A percentile compares a stretch with the other conserved stretches of the same genome.
These are phyloP conservation scores for Sclerotinia sclerotiorum DNA, from an alignment of 2,329 filamentous ascomycete species.

Conservation along the genomic window DNA sequence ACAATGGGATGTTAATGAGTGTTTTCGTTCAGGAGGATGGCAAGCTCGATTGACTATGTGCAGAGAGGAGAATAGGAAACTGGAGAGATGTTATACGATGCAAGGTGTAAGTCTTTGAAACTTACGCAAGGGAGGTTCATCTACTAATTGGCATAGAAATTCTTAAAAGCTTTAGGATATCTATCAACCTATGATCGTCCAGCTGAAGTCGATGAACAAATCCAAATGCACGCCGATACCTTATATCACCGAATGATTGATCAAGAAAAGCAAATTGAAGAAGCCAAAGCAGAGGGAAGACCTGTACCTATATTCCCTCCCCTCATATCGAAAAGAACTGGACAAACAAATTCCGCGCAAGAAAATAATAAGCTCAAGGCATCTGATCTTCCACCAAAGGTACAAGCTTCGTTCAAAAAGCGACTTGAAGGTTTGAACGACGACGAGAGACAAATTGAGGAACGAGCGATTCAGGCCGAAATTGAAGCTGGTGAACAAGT, in stretches of 20 bases:
- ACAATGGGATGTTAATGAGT: slow-evolving; percentile 78
- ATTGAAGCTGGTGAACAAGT: slow-evolving; percentile 60
- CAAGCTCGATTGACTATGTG: slow-evolving; percentile 76
- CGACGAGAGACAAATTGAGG: slow-evolving; percentile 60
- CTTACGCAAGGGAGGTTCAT: not conserved
- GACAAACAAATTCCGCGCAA: slow-evolving; percentile 20
- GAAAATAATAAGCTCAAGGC: slow-evolving; percentile 30
- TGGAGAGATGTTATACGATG: slow-evolving; percentile 85
- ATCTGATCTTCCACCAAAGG: slow-evolving; percentile 46
- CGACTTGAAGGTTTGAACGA: slow-evolving; percentile 58
- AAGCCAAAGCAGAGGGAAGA: slow-evolving; percentile 62
- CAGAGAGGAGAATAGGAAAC: slow-evolving; percentile 69
- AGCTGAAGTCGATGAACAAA: slow-evolving; percentile 72
- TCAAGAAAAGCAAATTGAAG: slow-evolving; percentile 74
- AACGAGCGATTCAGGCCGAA: slow-evolving; percentile 64
- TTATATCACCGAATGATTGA: slow-evolving; percentile 84
- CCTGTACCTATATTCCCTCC: slow-evolving; percentile 60
- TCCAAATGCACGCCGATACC: slow-evolving; percentile 93
- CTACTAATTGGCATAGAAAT: slow-evolving; percentile 55
- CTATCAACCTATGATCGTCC: slow-evolving; percentile 65
- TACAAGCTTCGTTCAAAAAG: slow-evolving; percentile 54
- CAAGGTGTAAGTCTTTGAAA: slow-evolving; percentile 62
- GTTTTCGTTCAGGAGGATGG: slow-evolving; percentile 72
- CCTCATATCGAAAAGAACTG: slow-evolving; percentile 44
- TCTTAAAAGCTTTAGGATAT: slow-evolving; percentile 88